Evolutionary conservation across 371 early-diverging fungal species (phyloP).

Genomic region (Capniomyces stellatus): DNA sequence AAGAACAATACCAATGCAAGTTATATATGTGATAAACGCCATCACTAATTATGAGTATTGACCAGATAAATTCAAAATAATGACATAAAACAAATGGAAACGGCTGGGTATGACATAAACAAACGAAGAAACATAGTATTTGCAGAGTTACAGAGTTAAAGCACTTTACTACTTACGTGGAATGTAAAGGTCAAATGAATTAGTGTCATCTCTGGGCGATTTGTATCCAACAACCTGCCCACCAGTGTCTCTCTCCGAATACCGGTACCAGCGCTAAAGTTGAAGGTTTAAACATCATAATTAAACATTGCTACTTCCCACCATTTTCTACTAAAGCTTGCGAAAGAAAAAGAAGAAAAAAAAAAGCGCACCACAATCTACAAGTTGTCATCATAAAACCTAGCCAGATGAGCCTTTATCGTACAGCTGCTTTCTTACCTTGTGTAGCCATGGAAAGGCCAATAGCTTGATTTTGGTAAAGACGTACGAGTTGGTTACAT

Average conservation of each 20-base stretch:
- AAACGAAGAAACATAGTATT: too few species aligned
- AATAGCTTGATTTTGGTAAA: constrained; percentile 68
- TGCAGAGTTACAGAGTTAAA: too few species aligned
- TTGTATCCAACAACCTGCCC: constrained; percentile 74
- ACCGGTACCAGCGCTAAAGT: constrained; percentile 47
- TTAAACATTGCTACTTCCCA: background rate
- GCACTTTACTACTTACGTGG: constrained; percentile 32
- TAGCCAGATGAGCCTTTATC: too few species aligned
- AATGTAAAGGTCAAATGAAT: constrained; percentile 96
- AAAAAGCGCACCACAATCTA: background rate
- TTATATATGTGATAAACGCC: constrained; percentile 87
- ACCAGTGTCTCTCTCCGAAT: constrained; percentile 49
- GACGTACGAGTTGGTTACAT: constrained; percentile 90
- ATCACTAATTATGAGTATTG: constrained; percentile 46
- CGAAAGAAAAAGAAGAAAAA: background rate
- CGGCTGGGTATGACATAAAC: too few species aligned
- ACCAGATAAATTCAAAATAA: too few species aligned
- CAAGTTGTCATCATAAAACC: background rate
- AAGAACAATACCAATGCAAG: constrained; percentile 61
- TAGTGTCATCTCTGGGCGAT: constrained; percentile 77
- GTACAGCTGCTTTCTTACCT: constrained; percentile 16
- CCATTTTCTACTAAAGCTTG: background rate
- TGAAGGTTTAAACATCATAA: background rate
- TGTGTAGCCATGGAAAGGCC: constrained; percentile 89
- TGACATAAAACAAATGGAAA: too few species aligned